These are phyloP conservation scores for Saksenaea oblongispora DNA, from an alignment of 371 early-diverging fungal genomes.

Conservation along the genomic window DNA sequence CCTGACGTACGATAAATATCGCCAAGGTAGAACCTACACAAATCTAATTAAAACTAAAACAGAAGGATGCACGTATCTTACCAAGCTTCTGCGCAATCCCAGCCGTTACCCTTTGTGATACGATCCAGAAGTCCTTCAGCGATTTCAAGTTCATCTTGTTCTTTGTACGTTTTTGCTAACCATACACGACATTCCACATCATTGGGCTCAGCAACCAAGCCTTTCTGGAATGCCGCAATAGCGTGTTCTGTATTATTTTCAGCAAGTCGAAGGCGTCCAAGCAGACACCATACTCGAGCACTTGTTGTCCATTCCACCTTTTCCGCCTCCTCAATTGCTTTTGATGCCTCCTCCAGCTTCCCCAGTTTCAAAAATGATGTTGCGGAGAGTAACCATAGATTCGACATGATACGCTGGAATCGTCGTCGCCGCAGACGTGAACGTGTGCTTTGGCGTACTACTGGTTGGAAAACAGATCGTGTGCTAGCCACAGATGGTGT, in stretches of 20 bases:
- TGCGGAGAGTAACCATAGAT: constrained; percentile 68
- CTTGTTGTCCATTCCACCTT: constrained; percentile 55
- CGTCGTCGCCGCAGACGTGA: constrained; percentile 27
- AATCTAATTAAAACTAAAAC: neutral
- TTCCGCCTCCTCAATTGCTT: constrained; percentile 71
- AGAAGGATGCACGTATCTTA: constrained; percentile 12
- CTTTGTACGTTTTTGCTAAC: constrained; percentile 47
- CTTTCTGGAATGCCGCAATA: constrained; percentile 55
- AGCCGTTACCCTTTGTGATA: constrained; percentile 58
- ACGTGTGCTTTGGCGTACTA: constrained; percentile 21
- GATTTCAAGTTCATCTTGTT: constrained; percentile 43
- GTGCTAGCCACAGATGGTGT: constrained; percentile 25
- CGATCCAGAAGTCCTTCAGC: constrained; percentile 60
- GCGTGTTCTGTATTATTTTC: constrained; percentile 50
- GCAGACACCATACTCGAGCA: constrained; percentile 59
- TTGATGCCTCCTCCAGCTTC: constrained; percentile 62
- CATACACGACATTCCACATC: constrained; percentile 48
- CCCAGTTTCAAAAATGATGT: constrained; percentile 56
- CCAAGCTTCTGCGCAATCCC: constrained; percentile 72
- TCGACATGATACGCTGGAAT: constrained; percentile 35
- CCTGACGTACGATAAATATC: constrained; percentile 56
- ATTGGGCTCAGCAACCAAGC: constrained; percentile 46
- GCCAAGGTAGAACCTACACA: constrained; percentile 55
- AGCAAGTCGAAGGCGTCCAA: constrained; percentile 50
- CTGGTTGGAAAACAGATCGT: constrained; percentile 19